These are phyloP conservation scores for Apiotrichum porosum DNA, from an alignment of 1,284 basidiomycete species.

Conservation along the genomic window DNA sequence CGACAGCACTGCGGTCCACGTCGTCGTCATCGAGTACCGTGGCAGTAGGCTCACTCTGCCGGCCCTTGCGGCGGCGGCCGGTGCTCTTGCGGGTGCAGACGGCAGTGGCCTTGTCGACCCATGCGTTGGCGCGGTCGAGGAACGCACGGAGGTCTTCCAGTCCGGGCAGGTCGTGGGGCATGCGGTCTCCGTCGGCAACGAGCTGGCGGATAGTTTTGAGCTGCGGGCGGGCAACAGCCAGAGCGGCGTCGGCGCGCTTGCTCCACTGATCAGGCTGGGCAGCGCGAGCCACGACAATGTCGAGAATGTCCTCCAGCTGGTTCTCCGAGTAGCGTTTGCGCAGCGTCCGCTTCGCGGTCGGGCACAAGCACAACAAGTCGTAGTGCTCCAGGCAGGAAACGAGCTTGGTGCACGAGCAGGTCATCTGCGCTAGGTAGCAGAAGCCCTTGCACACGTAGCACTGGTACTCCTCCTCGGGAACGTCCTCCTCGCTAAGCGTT, in stretches of 20 bases:
- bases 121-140: constrained; percentile 72
- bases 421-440: constrained; percentile 91
- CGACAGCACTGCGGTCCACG: constrained; percentile 29
- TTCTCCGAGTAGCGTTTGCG: constrained; percentile 78
- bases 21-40: constrained; percentile 24
- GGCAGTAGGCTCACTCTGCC: constrained; percentile 20
- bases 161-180: constrained; percentile 68
- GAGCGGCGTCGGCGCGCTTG: constrained; percentile 61
- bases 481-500: constrained; percentile 70
- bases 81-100: constrained; percentile 36
- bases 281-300: constrained; percentile 66
- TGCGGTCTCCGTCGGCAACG: constrained; percentile 79
- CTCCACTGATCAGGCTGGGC: constrained; percentile 71
- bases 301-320: constrained; percentile 64
- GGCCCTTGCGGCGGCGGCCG: constrained; percentile 29
- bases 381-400: constrained; percentile 85
- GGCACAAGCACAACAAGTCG: constrained; percentile 68
- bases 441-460: constrained; percentile 90
- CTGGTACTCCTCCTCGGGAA: constrained; percentile 88
- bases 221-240: constrained; percentile 67
- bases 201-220: constrained; percentile 71
- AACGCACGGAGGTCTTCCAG: constrained; percentile 68
- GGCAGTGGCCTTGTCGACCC: constrained; percentile 55
- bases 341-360: constrained; percentile 59
- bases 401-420: constrained; percentile 66